These are phyloP conservation scores for Laburnicola sp. DNA, from an alignment of 2,329 filamentous ascomycete genomes.

Conservation along the genomic window DNA sequence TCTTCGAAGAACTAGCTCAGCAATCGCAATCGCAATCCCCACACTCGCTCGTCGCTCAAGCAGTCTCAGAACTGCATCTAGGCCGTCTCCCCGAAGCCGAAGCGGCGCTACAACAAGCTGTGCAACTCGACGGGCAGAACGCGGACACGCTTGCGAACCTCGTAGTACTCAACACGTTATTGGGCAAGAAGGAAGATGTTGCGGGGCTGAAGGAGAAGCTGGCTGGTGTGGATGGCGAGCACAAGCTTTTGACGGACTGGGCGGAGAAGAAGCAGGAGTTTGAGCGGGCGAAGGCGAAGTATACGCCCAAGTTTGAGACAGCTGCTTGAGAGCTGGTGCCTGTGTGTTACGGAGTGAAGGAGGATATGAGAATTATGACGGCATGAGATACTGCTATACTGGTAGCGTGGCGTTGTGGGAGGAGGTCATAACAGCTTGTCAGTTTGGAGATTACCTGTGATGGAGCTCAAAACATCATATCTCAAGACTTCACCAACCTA, in stretches of 20 bases:
- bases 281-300: slow-evolving; percentile 83
- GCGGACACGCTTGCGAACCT: slow-evolving; percentile 79
- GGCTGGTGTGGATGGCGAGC: slow-evolving; percentile 64
- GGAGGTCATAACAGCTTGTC: slow-evolving; percentile 13
- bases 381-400: neutral
- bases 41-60: slow-evolving; percentile 79
- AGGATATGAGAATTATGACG: neutral
- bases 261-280: slow-evolving; percentile 86
- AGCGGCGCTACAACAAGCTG: slow-evolving; percentile 77
- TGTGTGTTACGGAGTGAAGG: no score
- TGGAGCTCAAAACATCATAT: no score
- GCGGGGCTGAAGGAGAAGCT: slow-evolving; percentile 58
- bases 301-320: slow-evolving; percentile 75
- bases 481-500: no score
- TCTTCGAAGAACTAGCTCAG: slow-evolving; percentile 93
- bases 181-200: slow-evolving; percentile 66
- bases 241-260: slow-evolving; percentile 73
- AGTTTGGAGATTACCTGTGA: no score
- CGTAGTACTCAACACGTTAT: slow-evolving; percentile 75
- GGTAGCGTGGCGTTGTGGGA: slow-evolving; percentile 4
- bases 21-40: slow-evolving; percentile 77
- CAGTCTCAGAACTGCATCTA: slow-evolving; percentile 87
- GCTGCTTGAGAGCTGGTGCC: slow-evolving; percentile 18
- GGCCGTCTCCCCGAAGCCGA: slow-evolving; percentile 88
- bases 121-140: slow-evolving; percentile 72